A percentile compares a stretch with the other conserved stretches of the same genome.
phyloP scores from a whole-genome alignment of 768 basidiomycete species.

The Phanerochaete sordida region DNA sequence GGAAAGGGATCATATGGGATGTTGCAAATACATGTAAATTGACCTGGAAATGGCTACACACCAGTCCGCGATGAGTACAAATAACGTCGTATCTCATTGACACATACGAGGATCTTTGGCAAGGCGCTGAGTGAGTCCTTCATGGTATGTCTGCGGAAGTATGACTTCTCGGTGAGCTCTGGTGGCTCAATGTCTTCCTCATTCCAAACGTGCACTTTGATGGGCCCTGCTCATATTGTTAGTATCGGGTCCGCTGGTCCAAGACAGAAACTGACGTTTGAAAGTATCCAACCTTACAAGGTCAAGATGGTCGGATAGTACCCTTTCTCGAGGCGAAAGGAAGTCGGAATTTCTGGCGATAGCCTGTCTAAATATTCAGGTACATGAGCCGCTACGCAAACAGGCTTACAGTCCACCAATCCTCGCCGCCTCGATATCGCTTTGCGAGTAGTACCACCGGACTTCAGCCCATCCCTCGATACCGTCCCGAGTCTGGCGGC shows the following conservation, averaged over 20 bases:
- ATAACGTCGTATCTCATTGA: background rate
- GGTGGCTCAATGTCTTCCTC: background rate
- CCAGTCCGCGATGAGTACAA: background rate
- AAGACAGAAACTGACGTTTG: background rate
- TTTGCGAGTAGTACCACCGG: slow-evolving; percentile 5
- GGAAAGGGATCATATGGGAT: background rate
- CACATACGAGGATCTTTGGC: background rate
- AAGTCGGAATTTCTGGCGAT: background rate
- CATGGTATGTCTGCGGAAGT: background rate
- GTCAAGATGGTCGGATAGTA: background rate
- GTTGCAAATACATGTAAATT: background rate
- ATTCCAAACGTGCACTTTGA: background rate
- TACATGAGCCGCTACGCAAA: background rate
- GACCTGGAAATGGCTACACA: background rate
- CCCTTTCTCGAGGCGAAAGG: background rate
- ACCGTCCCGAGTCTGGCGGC: background rate
- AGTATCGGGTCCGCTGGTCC: background rate
- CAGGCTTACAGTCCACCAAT: background rate
- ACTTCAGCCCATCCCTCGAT: background rate
- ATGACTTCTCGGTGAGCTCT: background rate
- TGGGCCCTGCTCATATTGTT: background rate
- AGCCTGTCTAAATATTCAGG: background rate
- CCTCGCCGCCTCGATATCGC: background rate
- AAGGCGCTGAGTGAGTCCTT: background rate
- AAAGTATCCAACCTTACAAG: background rate